These are phyloP conservation scores for Nothophaeocryptopus gaeumannii DNA, from an alignment of 2,329 filamentous ascomycete species.

Conservation along the genomic window DNA sequence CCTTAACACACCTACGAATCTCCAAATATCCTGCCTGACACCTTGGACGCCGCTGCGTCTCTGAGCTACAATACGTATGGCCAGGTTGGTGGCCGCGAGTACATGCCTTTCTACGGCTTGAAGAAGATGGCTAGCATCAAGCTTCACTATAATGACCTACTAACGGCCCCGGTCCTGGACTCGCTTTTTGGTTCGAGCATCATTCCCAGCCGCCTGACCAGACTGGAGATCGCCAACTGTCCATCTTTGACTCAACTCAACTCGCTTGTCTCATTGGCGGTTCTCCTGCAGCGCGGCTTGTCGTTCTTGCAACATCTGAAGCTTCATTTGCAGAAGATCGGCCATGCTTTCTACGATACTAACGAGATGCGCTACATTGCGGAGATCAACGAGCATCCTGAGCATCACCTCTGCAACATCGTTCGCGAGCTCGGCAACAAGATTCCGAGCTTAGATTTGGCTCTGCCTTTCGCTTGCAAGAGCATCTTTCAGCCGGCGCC, in stretches of 20 bases:
- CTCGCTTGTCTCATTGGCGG: conserved; percentile 10
- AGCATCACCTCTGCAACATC: conserved; percentile 24
- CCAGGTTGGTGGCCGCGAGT: not conserved
- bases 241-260: conserved; percentile 11
- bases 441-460: conserved; percentile 24
- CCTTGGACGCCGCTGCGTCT: conserved; percentile 1
- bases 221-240: conserved; percentile 23
- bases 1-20: conserved; percentile 8
- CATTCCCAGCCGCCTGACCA: conserved; percentile 19
- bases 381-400: conserved; percentile 17
- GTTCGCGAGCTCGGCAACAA: conserved; percentile 17
- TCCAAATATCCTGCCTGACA: not conserved
- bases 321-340: conserved; percentile 14
- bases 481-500: conserved; percentile 13
- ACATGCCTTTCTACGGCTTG: conserved; percentile 15
- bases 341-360: not conserved
- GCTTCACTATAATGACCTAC: conserved; percentile 8
- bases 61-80: not conserved
- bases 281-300: conserved; percentile 18
- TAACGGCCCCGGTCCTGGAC: conserved; percentile 7
- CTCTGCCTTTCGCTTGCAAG: conserved; percentile 23
- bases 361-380: conserved; percentile 1
- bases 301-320: conserved; percentile 21
- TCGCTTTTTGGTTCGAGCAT: conserved; percentile 19
- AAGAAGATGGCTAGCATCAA: conserved; percentile 20